Percentiles rank a stretch among this genome's conserved stretches.
phyloP scores from a whole-genome alignment of 352 stramenopile species.

The Globisporangium megalacanthum region DNA sequence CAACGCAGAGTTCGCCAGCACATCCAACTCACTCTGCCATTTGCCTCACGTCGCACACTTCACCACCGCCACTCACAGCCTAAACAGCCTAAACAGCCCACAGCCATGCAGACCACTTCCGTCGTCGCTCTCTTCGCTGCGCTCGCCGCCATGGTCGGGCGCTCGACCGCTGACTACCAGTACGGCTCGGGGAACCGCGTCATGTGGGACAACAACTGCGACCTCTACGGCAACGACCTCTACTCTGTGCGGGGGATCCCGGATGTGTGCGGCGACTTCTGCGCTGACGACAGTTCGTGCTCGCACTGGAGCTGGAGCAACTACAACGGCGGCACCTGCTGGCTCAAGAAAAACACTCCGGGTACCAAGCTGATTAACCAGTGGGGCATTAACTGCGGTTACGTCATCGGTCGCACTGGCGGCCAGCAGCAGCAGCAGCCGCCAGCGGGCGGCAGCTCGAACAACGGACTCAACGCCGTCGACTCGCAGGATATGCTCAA shows the following conservation, averaged over 20 bases:
- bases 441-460: background rate
- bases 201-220: constrained; percentile 19
- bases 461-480: constrained; percentile 29
- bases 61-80: background rate
- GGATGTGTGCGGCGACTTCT: constrained; percentile 14
- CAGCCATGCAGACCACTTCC: constrained; percentile 9
- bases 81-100: background rate
- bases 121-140: constrained; percentile 8
- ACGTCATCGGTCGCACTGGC: constrained; percentile 32
- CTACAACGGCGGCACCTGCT: constrained; percentile 55
- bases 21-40: constrained; percentile 11
- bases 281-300: constrained; percentile 10
- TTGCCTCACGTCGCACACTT: constrained; percentile 5
- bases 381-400: constrained; percentile 29
- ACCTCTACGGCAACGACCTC: constrained; percentile 14
- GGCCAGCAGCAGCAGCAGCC: constrained; percentile 10
- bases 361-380: constrained; percentile 2
- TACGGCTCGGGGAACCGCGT: constrained; percentile 10
- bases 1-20: background rate
- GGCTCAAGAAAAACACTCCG: constrained; percentile 31
- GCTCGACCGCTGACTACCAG: constrained; percentile 4
- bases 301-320: constrained; percentile 44
- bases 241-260: constrained; percentile 13
- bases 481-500: constrained; percentile 40
- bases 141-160: background rate